Evolutionary conservation across 441 rosid species (phyloP), one percentile per base, ranked within the genome.

Genomic region (Arabidopsis lyrata): DNA sequence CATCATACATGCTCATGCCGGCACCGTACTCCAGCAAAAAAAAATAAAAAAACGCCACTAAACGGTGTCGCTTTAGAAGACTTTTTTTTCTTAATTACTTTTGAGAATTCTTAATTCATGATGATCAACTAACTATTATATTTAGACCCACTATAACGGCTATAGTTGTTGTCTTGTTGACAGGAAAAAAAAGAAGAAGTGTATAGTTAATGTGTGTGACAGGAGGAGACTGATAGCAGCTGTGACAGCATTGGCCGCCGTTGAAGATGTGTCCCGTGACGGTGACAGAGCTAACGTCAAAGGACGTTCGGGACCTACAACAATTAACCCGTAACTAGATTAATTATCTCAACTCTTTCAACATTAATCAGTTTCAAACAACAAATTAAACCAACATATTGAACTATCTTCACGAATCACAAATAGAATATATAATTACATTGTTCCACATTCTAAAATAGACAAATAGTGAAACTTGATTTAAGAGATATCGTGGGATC

Each of bases 201-300:
- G 12, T 39, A 39, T 29, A 59, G 74, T 70, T n/a, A 62, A 68
- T 54, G 56, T 44, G 63, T 34, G 58, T 53, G 34, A 75, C 63
- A 75, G 41, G 63, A 44, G 34, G 74, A 34, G 69, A 29, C 65
- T 75, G 55, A 58, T 52, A 39, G 61, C 14, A 58, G 54, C 68
- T 38, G 42, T 47, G 78, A 54, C 70, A 70, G 70, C 64, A 68
- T 38, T 55, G 60, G 75, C 70, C 70, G 75, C 70, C 79, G 66
- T 47, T 47, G 66, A 36, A 53, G 64, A 62, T 68, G 58, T 68
- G 63, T 53, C 63, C 57, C 32, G 64, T 68, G 70, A 68, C 50
- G 69, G 69, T 54, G 74, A 68, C 68, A 44, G 34, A 62, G 50
- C 57, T 3, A 34, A 54, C 50, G 50, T 35, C 16, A 44, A 75